phyloP scores from a whole-genome alignment of 1,284 basidiomycete species.

The Leccinum proliferum region DNA sequence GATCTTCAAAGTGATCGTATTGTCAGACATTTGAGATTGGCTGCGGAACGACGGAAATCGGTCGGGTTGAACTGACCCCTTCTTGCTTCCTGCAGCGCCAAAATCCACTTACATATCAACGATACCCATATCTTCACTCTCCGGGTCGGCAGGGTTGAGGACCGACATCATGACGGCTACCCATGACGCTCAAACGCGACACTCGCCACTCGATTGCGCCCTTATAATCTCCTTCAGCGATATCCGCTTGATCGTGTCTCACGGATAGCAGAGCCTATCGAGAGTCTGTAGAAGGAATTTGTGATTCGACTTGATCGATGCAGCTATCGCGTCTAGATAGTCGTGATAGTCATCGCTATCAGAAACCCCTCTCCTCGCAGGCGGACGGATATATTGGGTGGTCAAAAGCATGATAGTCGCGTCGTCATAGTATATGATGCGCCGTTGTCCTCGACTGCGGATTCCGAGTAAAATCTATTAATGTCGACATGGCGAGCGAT shows the following conservation, averaged over 20 bases:
- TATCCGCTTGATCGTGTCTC: conserved; percentile 65
- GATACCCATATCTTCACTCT: conserved; percentile 44
- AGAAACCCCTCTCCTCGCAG: conserved; percentile 30
- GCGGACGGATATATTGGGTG: conserved; percentile 45
- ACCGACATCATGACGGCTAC: conserved; percentile 40
- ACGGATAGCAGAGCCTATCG: conserved; percentile 50
- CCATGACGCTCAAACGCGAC: conserved; percentile 59
- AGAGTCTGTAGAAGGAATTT: conserved; percentile 52
- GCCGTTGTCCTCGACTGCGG: conserved; percentile 34
- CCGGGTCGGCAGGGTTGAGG: conserved; percentile 33
- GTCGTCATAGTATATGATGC: conserved; percentile 60
- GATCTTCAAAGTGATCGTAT: conserved; percentile 31
- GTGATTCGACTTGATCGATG: conserved; percentile 50
- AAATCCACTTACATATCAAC: conserved; percentile 61
- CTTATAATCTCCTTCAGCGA: conserved; percentile 61
- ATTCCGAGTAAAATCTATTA: conserved; percentile 58
- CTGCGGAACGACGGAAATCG: conserved; percentile 27
- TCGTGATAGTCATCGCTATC: conserved; percentile 39
- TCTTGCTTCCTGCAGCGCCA: conserved; percentile 25
- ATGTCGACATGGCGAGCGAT: conserved; percentile 28
- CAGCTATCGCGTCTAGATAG: conserved; percentile 42
- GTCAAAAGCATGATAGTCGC: conserved; percentile 51
- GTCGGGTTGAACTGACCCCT: conserved; percentile 18
- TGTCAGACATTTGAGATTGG: conserved; percentile 22
- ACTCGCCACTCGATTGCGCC: conserved; percentile 70